phyloP scores from a whole-genome alignment of 495 filamentous ascomycete species.

The Rhypophila decipiens region DNA sequence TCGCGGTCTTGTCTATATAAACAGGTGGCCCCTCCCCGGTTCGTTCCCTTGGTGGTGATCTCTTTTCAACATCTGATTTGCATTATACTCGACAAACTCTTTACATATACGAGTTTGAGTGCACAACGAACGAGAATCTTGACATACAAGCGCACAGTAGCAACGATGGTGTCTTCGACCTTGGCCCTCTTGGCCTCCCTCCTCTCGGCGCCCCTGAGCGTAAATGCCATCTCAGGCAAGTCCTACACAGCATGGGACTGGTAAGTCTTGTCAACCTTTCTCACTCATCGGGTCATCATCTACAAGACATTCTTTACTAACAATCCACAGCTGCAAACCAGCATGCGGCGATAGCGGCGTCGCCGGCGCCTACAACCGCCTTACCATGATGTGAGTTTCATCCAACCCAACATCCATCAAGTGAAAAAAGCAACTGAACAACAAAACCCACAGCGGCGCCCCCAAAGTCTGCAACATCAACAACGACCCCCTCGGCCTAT shows the following conservation, averaged over 20 bases:
- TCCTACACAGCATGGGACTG: constrained; percentile 10
- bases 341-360: constrained; percentile 6
- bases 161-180: background rate
- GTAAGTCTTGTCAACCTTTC: background rate
- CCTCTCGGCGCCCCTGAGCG: background rate
- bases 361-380: constrained; percentile 4
- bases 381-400: constrained; percentile 6
- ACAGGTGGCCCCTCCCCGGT: background rate
- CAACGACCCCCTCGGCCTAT: constrained; percentile 7
- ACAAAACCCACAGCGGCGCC: constrained; percentile 1
- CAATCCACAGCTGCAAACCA: constrained; percentile 7
- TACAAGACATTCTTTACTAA: too few species aligned
- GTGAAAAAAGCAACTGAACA: background rate
- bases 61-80: background rate
- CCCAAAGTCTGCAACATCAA: constrained; percentile 10
- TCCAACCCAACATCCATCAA: background rate
- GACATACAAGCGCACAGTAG: background rate
- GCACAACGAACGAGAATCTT: background rate
- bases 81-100: background rate
- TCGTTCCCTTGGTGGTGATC: background rate
- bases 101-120: background rate
- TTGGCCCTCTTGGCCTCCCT: background rate
- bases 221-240: constrained; percentile 4
- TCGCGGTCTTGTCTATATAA: too few species aligned
- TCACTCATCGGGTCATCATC: background rate